Evolutionary conservation across 1,284 basidiomycete genomes (phyloP), one percentile per base, ranked within the genome.

Genomic region (Puccinia triticina): DNA sequence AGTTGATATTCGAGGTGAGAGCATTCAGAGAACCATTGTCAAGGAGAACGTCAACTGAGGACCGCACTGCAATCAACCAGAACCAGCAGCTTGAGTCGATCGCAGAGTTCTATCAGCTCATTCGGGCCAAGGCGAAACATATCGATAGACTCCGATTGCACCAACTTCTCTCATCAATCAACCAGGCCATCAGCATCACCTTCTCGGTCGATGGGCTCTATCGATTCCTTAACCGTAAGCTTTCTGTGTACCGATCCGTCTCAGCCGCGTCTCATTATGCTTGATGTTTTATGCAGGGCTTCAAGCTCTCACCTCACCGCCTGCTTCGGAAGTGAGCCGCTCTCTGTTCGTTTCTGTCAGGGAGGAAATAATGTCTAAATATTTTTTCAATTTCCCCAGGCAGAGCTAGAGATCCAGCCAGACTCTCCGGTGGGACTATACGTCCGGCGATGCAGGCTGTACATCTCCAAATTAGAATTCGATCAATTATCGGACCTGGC

Each of bases 351-450:
- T 10, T 4, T 66, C 64, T 66, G 21, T 43, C 11, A 46, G 43
- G n/a, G 10, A 34, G 48, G 40, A 21, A 64, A 48, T 61, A 8
- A 64, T 34, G 32, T 21, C 66, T 61, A 34, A 77, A 66, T 29
- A 10, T 66, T 29, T 66, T n/a, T 48, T 66, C 46, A 48, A 34
- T 34, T 32, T 50, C 34, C 43, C 48, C 59, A 48, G 46, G 66
- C 55, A 77, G 76, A 64, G 48, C 37, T 46, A 64, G 32, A 64
- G 29, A 50, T 82, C 32, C 81, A 76, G 64, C 43, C 64, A n/a
- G 81, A 82, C 26, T 82, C 81, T 18, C 81, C 81, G 14, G 23
- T 82, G 5, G 81, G 81, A 40, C 21, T 82, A 23, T 82, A 76
- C 66, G 64, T 77, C 29, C 73, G 81, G 40, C 18, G 73, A 67